Base-by-base conservation (phyloP, 345 rosid genomes). In the Geranium rotundifolium region DNA sequence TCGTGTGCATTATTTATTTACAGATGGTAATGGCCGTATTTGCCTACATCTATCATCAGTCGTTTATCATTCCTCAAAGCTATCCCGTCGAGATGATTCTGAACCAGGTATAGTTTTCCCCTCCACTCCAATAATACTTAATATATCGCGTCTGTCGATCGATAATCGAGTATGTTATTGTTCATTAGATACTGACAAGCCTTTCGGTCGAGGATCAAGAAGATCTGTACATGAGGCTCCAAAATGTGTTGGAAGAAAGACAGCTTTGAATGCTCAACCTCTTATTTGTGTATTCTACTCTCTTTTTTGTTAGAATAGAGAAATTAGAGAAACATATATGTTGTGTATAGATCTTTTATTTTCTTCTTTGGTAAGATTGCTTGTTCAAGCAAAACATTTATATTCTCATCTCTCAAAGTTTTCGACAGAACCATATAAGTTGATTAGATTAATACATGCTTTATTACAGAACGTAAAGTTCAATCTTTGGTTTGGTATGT, bases 21-120 rank as follows among this genome's bases (percentile, higher is more conserved):
- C 50, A 91, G 98, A 91, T 91, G 96, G 95, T 87, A 76, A 91
- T 91, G 96, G 98, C 98, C 1, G 98, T 91, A 66, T 91, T 89
- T 76, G 95, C 98, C 29, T 91, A 84, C 72, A 89, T 91, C 71
- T 91, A 89, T 70, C 96, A 89, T 75, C 96, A 91, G 70, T 89
- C 96, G 5, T 91, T 91, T 58, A 73, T 91, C 13, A 77, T 77
- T 65, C 71, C 82, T 37, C 81, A 82, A 77, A 78, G 68, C 77
- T 73, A 79, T 61, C 73, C 89, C 0, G 83, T 85, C 23, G 98
- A 91, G 70, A 84, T 77, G 74, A 74, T 89, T 57, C 69, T 89
- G 72, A 87, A 85, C 54, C 95, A 77, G 96, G 98, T 89, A 80
- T 64, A 57, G 18, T n/a, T 57, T 55, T 57, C 27, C 17, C 57